Conservation (phyloP, 2,329 filamentous ascomycete genomes). For the Pseudonectria buxi region DNA sequence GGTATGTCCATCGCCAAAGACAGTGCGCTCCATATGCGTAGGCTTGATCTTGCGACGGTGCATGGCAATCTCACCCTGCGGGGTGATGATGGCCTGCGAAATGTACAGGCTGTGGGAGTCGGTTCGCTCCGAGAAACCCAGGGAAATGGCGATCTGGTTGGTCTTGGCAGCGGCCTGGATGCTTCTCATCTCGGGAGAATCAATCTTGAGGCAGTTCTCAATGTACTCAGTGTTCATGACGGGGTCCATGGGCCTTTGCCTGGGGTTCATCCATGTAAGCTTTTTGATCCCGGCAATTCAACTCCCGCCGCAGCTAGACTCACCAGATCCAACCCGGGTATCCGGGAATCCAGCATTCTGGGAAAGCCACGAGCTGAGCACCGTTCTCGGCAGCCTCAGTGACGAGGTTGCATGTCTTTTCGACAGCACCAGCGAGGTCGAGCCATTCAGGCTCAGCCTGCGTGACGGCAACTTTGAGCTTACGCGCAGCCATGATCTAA, state of each 20-base stretch:
- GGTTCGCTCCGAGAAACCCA: conserved; percentile 37
- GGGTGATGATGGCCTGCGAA: conserved; percentile 37
- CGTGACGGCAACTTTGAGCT: conserved; percentile 15
- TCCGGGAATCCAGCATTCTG: conserved; percentile 47
- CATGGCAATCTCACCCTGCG: conserved; percentile 32
- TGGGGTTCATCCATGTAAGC: conserved; percentile 1
- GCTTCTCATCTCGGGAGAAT: conserved; percentile 33
- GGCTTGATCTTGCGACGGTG: conserved; percentile 45
- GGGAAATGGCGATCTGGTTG: conserved; percentile 33
- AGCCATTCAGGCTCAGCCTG: conserved; percentile 23
- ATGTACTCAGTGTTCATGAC: conserved; percentile 26
- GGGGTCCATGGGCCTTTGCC: conserved; percentile 13
- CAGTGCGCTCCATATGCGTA: conserved; percentile 45
- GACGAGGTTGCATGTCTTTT: conserved; percentile 18
- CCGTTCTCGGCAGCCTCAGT: conserved; percentile 31
- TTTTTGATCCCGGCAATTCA: too few relatives aligned
- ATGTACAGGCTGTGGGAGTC: conserved; percentile 35
- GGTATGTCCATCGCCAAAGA: conserved; percentile 40
- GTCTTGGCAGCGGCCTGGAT: conserved; percentile 28
- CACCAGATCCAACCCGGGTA: conserved; percentile 41
- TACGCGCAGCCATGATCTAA: conserved; percentile 12
- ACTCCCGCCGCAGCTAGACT: too few relatives aligned
- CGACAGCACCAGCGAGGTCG: conserved; percentile 15
- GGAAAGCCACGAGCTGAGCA: conserved; percentile 48
- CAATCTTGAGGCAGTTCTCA: conserved; percentile 33